A percentile compares a stretch with the other conserved stretches of the same genome.
These are phyloP conservation scores for Phaeosphaeriaceae sp. DNA, from an alignment of 2,329 filamentous ascomycete genomes.

Conservation along the genomic window DNA sequence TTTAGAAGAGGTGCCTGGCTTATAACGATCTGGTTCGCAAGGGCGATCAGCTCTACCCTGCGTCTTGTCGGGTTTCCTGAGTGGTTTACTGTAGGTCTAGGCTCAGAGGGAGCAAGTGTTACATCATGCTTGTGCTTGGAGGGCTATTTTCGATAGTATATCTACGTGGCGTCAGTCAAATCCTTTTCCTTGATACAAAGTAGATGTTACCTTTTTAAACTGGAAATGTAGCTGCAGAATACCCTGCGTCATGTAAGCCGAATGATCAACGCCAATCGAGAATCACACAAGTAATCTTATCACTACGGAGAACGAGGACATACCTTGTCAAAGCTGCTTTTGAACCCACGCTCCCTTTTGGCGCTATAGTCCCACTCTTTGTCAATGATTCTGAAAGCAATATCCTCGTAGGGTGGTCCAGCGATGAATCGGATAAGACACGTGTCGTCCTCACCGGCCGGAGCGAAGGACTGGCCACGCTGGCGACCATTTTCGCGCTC, in stretches of 20 bases:
- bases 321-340: constrained; percentile 97
- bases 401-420: constrained; percentile 93
- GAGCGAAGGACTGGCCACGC: constrained; percentile 88
- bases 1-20: no score
- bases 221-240: constrained; percentile 97
- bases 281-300: not conserved
- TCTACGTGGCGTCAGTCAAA: constrained; percentile 42
- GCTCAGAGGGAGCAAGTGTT: not conserved
- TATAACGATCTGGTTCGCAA: no score
- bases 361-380: constrained; percentile 99
- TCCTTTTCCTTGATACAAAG: not conserved
- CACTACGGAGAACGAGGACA: constrained; percentile 35
- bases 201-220: constrained; percentile 83
- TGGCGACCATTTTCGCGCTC: constrained; percentile 90
- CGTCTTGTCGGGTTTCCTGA: not conserved
- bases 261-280: not conserved
- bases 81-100: not conserved
- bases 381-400: constrained; percentile 96
- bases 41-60: no score
- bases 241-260: constrained; percentile 64
- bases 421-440: constrained; percentile 96
- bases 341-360: constrained; percentile 92
- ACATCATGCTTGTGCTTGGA: not conserved
- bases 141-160: constrained; percentile 56
- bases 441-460: constrained; percentile 94